A percentile compares a stretch with the other conserved stretches of the same genome.
phyloP scores from a whole-genome alignment of 768 basidiomycete species.

The Boletus insuetus region DNA sequence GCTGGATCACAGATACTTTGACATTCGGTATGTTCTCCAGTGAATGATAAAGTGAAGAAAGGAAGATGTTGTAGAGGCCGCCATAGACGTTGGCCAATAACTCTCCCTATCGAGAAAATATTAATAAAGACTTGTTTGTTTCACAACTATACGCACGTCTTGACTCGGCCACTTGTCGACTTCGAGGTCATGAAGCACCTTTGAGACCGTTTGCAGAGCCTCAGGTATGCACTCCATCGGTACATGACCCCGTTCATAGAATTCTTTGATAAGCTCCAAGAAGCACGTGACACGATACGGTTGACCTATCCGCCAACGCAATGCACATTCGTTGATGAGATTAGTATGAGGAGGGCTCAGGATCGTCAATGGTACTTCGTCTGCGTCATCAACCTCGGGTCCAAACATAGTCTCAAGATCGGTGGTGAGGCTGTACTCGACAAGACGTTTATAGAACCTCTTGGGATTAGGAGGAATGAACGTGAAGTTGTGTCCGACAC shows the following conservation, averaged over 20 bases:
- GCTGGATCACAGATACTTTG: slow-evolving; percentile 66
- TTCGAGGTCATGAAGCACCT: slow-evolving; percentile 67
- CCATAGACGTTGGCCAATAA: slow-evolving; percentile 67
- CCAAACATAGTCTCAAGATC: slow-evolving; percentile 90
- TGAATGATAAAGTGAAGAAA: slow-evolving; percentile 78
- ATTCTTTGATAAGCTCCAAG: slow-evolving; percentile 79
- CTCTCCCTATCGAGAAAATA: slow-evolving; percentile 48
- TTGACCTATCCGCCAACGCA: slow-evolving; percentile 86
- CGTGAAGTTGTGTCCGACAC: slow-evolving; percentile 75
- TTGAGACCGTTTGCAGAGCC: slow-evolving; percentile 71
- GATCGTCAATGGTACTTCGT: slow-evolving; percentile 94
- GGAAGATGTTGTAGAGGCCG: slow-evolving; percentile 80
- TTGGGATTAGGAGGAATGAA: slow-evolving; percentile 89
- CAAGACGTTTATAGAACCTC: slow-evolving; percentile 79
- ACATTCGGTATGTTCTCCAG: slow-evolving; percentile 75
- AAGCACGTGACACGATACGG: slow-evolving; percentile 77
- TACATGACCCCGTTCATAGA: slow-evolving; percentile 87
- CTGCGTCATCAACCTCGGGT: slow-evolving; percentile 88
- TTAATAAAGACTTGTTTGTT: slow-evolving; percentile 3
- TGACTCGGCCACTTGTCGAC: slow-evolving; percentile 73
- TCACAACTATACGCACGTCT: slow-evolving; percentile 59
- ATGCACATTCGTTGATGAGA: slow-evolving; percentile 82
- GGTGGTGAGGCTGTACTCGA: slow-evolving; percentile 76
- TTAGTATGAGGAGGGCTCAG: slow-evolving; percentile 76
- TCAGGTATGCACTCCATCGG: slow-evolving; percentile 95